Conservation (phyloP, 2,329 filamentous ascomycete species). For the Microsporum audouinii region DNA sequence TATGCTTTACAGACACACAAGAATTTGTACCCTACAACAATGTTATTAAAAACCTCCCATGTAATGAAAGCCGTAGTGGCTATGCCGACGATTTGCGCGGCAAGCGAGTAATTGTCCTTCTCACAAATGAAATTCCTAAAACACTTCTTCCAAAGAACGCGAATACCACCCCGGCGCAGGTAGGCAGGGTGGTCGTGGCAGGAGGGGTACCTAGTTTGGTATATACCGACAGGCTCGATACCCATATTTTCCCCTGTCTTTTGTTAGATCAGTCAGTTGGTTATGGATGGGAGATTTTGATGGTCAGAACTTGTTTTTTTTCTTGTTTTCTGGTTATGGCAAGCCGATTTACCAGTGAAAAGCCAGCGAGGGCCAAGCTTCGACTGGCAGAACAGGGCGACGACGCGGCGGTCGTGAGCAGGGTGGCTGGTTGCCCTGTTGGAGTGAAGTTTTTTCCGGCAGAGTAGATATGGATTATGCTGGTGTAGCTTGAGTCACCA, state of each 20-base stretch:
- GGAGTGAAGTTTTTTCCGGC: neutral
- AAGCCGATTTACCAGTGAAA: neutral
- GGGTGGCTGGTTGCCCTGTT: neutral
- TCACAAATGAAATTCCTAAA: conserved; percentile 1
- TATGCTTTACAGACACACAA: neutral
- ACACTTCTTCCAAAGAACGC: neutral
- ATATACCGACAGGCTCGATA: neutral
- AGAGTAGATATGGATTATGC: conserved; percentile 2
- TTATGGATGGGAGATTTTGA: neutral
- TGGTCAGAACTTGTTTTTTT: conserved; percentile 1
- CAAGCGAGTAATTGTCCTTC: neutral
- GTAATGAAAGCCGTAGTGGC: neutral
- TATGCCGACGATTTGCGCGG: neutral
- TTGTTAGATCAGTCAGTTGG: conserved; percentile 1
- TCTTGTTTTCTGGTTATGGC: neutral
- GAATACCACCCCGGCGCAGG: neutral
- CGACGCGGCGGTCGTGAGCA: neutral
- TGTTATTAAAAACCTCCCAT: neutral
- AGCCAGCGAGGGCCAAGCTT: neutral
- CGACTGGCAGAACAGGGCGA: neutral
- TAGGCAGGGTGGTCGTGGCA: neutral
- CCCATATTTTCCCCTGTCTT: neutral
- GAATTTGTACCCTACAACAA: neutral
- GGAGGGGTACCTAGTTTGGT: neutral
- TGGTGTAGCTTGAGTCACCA: conserved; percentile 11